These are phyloP conservation scores for Melanogaster broomeanus DNA, from an alignment of 768 basidiomycete genomes.

Conservation along the genomic window DNA sequence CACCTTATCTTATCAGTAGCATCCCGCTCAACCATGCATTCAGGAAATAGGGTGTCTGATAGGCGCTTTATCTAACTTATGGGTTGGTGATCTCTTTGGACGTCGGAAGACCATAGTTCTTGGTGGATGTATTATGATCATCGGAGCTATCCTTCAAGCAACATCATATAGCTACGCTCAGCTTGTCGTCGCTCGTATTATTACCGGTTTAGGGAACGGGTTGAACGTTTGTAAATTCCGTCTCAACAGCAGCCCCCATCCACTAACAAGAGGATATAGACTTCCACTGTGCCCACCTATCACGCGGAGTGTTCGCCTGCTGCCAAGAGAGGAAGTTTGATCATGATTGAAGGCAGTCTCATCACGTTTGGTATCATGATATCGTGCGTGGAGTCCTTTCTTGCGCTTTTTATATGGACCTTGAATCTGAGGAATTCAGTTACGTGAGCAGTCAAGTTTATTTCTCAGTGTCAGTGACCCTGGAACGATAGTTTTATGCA, in stretches of 20 bases:
- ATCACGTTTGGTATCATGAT: conserved; percentile 67
- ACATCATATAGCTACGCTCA: conserved; percentile 60
- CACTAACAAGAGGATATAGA: conserved; percentile 38
- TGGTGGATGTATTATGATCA: conserved; percentile 60
- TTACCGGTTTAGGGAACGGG: conserved; percentile 67
- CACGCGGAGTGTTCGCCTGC: conserved; percentile 68
- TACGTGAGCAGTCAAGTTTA: conserved; percentile 18
- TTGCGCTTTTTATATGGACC: not conserved
- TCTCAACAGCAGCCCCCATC: no score
- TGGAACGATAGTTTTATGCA: conserved; percentile 19
- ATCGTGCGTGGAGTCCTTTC: conserved; percentile 42
- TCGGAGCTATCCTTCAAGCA: conserved; percentile 62
- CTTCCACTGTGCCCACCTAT: conserved; percentile 65
- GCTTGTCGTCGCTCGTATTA: conserved; percentile 59
- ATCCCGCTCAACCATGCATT: not conserved
- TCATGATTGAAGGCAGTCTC: conserved; percentile 65
- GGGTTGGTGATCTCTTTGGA: conserved; percentile 61
- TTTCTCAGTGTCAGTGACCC: not conserved
- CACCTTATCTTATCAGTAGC: not conserved
- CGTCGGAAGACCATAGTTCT: conserved; percentile 58
- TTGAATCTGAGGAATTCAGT: conserved; percentile 7
- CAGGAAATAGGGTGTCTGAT: conserved; percentile 67
- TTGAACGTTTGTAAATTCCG: conserved; percentile 43
- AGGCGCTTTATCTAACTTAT: conserved; percentile 63
- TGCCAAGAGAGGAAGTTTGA: conserved; percentile 57